These are phyloP conservation scores for Schizopora paradoxa DNA, from an alignment of 1,284 basidiomycete species.

Conservation along the genomic window DNA sequence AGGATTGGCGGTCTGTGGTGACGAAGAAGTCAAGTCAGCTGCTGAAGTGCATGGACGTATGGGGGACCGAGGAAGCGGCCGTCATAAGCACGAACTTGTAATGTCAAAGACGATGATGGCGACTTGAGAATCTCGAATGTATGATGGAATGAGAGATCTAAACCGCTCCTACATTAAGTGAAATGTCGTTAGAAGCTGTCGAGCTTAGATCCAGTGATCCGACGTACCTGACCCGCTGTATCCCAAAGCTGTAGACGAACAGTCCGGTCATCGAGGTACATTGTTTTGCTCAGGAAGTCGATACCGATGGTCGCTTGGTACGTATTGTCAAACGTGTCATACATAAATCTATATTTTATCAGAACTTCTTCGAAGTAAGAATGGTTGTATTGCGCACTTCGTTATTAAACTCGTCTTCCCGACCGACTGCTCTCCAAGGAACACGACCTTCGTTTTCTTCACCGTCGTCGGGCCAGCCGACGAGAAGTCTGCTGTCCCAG, in stretches of 20 bases:
- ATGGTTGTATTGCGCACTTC: slow-evolving; percentile 45
- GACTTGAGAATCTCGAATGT: slow-evolving; percentile 97
- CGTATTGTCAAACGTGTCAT: slow-evolving; percentile 99
- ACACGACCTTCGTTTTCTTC: slow-evolving; percentile 94
- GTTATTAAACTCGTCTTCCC: slow-evolving; percentile 98
- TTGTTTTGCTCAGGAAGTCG: slow-evolving; percentile 99
- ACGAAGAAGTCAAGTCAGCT: not conserved
- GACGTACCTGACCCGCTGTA: slow-evolving; percentile 87
- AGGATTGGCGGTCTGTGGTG: slow-evolving; percentile 83
- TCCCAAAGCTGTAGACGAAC: slow-evolving; percentile 98
- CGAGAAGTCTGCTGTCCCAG: slow-evolving; percentile 75
- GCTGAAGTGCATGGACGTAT: too few relatives aligned
- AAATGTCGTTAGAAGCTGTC: slow-evolving; percentile 2
- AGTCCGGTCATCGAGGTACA: slow-evolving; percentile 99
- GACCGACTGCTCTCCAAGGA: slow-evolving; percentile 89
- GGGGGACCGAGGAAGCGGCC: not conserved
- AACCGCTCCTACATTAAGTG: slow-evolving; percentile 84
- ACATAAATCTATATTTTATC: slow-evolving; percentile 77
- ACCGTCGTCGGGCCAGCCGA: slow-evolving; percentile 82
- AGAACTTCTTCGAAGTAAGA: not conserved
- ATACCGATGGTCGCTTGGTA: slow-evolving; percentile 99
- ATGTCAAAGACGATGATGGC: slow-evolving; percentile 99
- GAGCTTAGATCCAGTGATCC: slow-evolving; percentile 1
- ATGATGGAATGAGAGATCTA: slow-evolving; percentile 95
- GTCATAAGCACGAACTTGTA: slow-evolving; percentile 66